phyloP scores from a whole-genome alignment of 768 basidiomycete species.

The Amanita rimosa region DNA sequence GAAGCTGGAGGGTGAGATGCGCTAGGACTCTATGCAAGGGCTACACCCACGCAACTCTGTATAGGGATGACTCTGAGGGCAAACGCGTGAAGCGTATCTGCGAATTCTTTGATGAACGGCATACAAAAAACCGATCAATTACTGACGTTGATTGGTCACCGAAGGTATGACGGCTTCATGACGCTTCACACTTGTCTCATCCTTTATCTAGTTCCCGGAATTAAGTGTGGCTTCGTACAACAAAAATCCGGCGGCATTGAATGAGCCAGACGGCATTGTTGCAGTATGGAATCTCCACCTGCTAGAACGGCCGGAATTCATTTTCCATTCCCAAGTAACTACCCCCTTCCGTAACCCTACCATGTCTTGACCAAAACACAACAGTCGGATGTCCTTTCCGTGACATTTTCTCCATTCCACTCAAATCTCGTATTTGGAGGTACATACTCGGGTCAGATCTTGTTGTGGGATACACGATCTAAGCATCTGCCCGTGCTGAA shows the following conservation, averaged over 20 bases:
- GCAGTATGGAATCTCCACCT: slow-evolving; percentile 97
- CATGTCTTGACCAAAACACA: slow-evolving; percentile 7
- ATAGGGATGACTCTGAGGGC: slow-evolving; percentile 84
- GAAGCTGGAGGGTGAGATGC: slow-evolving; percentile 67
- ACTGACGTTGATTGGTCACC: slow-evolving; percentile 98
- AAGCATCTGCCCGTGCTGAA: slow-evolving; percentile 95
- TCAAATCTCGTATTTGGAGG: slow-evolving; percentile 96
- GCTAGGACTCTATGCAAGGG: background rate
- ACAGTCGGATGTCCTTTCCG: slow-evolving; percentile 95
- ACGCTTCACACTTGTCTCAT: background rate
- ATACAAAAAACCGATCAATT: slow-evolving; percentile 87
- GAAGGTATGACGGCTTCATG: slow-evolving; percentile 44
- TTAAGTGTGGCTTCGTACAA: slow-evolving; percentile 94
- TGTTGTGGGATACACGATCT: slow-evolving; percentile 96
- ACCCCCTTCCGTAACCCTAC: slow-evolving; percentile 2
- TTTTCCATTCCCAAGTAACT: slow-evolving; percentile 92
- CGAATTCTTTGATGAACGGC: slow-evolving; percentile 84
- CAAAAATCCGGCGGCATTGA: slow-evolving; percentile 87
- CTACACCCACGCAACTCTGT: background rate
- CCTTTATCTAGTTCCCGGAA: slow-evolving; percentile 70
- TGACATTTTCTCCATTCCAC: slow-evolving; percentile 96
- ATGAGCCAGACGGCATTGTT: slow-evolving; percentile 95
- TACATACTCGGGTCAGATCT: slow-evolving; percentile 97
- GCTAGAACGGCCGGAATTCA: slow-evolving; percentile 90
- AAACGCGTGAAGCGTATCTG: slow-evolving; percentile 89